Evolutionary conservation across 2,329 filamentous ascomycete genomes (phyloP).

Genomic region (Xylaria sp.): DNA sequence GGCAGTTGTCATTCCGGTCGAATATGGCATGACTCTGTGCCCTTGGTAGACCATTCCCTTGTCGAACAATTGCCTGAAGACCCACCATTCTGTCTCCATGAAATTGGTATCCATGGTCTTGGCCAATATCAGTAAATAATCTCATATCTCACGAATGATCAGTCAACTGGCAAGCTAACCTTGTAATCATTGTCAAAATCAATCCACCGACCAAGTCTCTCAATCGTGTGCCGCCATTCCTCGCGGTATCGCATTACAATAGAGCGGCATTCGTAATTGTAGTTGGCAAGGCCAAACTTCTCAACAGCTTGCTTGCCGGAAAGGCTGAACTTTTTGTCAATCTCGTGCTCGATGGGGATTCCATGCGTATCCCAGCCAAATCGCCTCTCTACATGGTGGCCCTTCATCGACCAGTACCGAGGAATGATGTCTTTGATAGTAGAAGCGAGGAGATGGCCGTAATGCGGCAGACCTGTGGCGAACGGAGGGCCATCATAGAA

Average conservation of each 20-base stretch:
- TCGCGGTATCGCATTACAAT: slow-evolving; percentile 92
- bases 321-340: slow-evolving; percentile 94
- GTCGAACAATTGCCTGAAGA: slow-evolving; percentile 92
- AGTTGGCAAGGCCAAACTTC: slow-evolving; percentile 85
- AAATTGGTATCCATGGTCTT: slow-evolving; percentile 93
- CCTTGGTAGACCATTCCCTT: slow-evolving; percentile 91
- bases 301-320: slow-evolving; percentile 87
- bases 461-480: slow-evolving; percentile 76
- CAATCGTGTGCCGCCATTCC: slow-evolving; percentile 90
- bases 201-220: slow-evolving; percentile 92
- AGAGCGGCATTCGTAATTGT: slow-evolving; percentile 90
- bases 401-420: slow-evolving; percentile 97
- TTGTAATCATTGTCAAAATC: slow-evolving; percentile 99
- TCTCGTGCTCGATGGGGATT: slow-evolving; percentile 95
- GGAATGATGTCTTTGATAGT: slow-evolving; percentile 98
- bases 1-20: slow-evolving; percentile 87
- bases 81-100: slow-evolving; percentile 98
- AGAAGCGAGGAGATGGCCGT: slow-evolving; percentile 83
- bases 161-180: slow-evolving; percentile 55
- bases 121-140: slow-evolving; percentile 29
- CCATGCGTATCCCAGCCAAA: slow-evolving; percentile 98
- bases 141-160: slow-evolving; percentile 29
- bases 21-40: slow-evolving; percentile 94
- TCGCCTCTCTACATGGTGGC: slow-evolving; percentile 87
- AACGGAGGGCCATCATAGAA: slow-evolving; percentile 93